Evolutionary conservation across 2,329 filamentous ascomycete genomes (phyloP).

Genomic region (Microsporum ferrugineum): DNA sequence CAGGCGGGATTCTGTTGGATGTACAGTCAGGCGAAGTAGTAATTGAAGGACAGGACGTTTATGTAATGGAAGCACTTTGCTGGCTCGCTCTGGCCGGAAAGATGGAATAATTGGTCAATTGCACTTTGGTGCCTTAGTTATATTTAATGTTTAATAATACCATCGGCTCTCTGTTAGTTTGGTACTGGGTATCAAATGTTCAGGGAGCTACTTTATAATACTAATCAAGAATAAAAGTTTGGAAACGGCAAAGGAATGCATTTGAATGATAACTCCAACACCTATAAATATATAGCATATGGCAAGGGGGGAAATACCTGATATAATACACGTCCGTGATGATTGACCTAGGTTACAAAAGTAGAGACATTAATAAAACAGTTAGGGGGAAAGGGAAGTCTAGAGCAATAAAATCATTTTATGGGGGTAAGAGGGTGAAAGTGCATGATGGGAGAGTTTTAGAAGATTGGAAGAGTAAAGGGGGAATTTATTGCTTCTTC

Average conservation of each 20-base stretch:
- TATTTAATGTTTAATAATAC: too few relatives aligned
- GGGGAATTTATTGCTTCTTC: slow-evolving; percentile 48
- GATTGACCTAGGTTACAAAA: slow-evolving; percentile 10
- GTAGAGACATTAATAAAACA: slow-evolving; percentile 12
- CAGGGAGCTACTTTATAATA: neutral
- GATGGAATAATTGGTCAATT: too few relatives aligned
- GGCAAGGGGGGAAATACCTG: slow-evolving; percentile 8
- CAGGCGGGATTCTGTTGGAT: too few relatives aligned
- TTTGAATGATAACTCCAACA: slow-evolving; percentile 20
- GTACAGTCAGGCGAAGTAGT: too few relatives aligned
- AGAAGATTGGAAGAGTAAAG: neutral
- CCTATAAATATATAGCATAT: slow-evolving; percentile 9
- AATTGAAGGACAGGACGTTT: too few relatives aligned
- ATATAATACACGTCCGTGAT: slow-evolving; percentile 13
- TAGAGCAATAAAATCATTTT: slow-evolving; percentile 5
- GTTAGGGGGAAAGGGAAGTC: slow-evolving; percentile 5
- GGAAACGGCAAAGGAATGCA: slow-evolving; percentile 7
- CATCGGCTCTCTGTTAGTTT: too few relatives aligned
- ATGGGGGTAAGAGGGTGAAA: neutral
- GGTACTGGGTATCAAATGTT: too few relatives aligned
- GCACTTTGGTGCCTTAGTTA: too few relatives aligned
- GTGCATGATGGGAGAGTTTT: neutral
- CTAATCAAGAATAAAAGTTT: neutral
- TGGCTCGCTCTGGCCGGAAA: too few relatives aligned
- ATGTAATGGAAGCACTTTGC: too few relatives aligned